Evolutionary conservation across 1,139 yeast species (phyloP), one percentile per base, ranked within the genome.

Genomic region (Magnusiomyces magnusii): DNA sequence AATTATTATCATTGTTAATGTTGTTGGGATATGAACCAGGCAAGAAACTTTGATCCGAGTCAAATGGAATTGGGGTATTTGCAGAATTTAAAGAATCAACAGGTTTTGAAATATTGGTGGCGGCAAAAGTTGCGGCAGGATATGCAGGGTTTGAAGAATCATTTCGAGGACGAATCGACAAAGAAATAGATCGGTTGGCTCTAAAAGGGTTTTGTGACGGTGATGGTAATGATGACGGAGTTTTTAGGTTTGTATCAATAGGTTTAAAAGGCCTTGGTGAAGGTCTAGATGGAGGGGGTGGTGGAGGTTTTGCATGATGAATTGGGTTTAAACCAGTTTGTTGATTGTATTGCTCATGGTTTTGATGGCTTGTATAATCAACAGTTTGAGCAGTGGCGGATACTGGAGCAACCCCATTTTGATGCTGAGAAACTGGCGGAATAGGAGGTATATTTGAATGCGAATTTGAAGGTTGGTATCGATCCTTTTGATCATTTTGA

Each of bases 81-180:
- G n/a, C n/a, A n/a, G n/a, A n/a, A n/a, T n/a, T n/a, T 3, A 19
- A n/a, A 17, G 44, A n/a, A 3, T 39, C 44, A 15, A 19, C 44
- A 10, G 44, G 44, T 17, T 9, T 23, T 21, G 49, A 44, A 21
- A 27, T 27, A 5, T 44, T 44, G 3, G 49, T 44, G 7, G 49
- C 49, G 3, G 49, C 49, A 19, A 23, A 9, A 19, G 21, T 13
- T 19, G 49, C 49, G 21, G 49, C 49, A 19, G 49, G 27, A 44
- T 44, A 44, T 9, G 49, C 49, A 44, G 49, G 49, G n/a, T 44
- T 44, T 19, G 49, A 44, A 23, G 49, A n/a, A 23, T n/a, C n/a
- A n/a, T n/a, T n/a, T 28, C 36, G 42, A 21, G 42, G 25, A 28
- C n/a, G n/a, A n/a, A n/a, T n/a, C n/a, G n/a, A n/a, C n/a, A n/a